Base-by-base conservation (phyloP, 305 asterid genomes). In the Caryopteris hybrid region DNA sequence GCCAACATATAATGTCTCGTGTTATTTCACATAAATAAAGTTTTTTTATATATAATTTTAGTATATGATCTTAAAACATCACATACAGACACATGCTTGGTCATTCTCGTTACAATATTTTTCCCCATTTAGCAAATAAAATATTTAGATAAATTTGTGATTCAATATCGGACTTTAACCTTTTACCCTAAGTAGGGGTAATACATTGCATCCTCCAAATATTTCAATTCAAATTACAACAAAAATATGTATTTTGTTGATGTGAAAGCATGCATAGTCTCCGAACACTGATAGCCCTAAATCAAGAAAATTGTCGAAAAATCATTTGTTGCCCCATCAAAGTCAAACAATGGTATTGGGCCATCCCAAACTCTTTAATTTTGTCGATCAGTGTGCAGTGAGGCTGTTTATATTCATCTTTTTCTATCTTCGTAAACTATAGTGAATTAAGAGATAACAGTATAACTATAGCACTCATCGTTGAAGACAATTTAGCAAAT, bases 341-440 rank as follows among this genome's bases (percentile, higher is more conserved):
- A 57, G 41, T 75, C 65, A 58, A 64, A 64, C 64, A 62, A 61
- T 65, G 45, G 52, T 43, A 8, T 38, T 66, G 69, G 73, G 51
- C 69, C 68, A 64, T 61, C 21, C 20, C 17, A 57, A 74, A 14
- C 56, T 17, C 22, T 54, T 47, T 22, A 16, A 46, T 2, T 45
- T 61, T 50, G 58, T 65, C 66, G 65, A 70, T 57, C 64, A 25
- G 31, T 25, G 31, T 1, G 31, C 4, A 25, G 31, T 1, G 31
- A 25, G 31, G 8, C 9, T n/a, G n/a, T n/a, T n/a, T n/a, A n/a
- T n/a, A n/a, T n/a, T n/a, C n/a, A n/a, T n/a, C 36, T 66, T 67
- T 57, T 2, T 14, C 2, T 23, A 8, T 54, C 3, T 36, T 5
- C 20, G 51, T 18, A 33, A 48, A 38, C 55, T 6, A 21, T 16